Conservation (phyloP, 83 land plant species). For the Diphasiastrum complanatum region DNA sequence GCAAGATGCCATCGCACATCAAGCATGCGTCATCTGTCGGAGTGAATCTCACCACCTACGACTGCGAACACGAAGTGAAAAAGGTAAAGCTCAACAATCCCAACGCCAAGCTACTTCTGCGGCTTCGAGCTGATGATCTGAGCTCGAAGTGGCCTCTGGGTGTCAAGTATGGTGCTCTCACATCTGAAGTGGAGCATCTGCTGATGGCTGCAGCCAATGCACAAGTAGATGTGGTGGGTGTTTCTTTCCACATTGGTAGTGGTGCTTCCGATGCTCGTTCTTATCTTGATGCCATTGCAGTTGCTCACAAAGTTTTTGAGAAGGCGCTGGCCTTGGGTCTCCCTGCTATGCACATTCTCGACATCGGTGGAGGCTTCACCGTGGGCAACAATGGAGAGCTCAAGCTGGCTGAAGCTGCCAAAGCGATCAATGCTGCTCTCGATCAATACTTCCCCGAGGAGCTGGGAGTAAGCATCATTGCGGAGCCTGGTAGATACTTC, state of each 20-base stretch:
- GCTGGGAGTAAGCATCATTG: slow-evolving; percentile 1
- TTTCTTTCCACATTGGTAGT: slow-evolving; percentile 14
- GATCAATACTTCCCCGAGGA: slow-evolving; percentile 5
- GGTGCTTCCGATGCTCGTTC: neutral
- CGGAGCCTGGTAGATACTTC: slow-evolving; percentile 12
- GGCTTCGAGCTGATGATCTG: neutral
- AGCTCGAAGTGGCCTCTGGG: neutral
- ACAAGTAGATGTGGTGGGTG: neutral
- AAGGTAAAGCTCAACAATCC: no score
- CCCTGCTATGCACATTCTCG: neutral
- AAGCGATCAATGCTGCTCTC: neutral
- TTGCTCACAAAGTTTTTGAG: slow-evolving; percentile 1
- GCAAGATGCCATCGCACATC: no score
- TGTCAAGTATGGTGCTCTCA: slow-evolving; percentile 1
- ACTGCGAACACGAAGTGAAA: no score
- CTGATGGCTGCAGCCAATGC: neutral
- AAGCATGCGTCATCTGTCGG: neutral
- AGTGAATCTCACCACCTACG: neutral
- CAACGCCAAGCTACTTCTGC: slow-evolving; percentile 1
- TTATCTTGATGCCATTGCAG: neutral
- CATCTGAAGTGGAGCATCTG: neutral
- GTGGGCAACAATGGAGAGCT: neutral
- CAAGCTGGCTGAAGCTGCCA: neutral
- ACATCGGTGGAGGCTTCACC: slow-evolving; percentile 11
- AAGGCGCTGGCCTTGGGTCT: neutral